phyloP scores from a whole-genome alignment of 805 yeast genomes.

The Starmerella vaccinii region DNA sequence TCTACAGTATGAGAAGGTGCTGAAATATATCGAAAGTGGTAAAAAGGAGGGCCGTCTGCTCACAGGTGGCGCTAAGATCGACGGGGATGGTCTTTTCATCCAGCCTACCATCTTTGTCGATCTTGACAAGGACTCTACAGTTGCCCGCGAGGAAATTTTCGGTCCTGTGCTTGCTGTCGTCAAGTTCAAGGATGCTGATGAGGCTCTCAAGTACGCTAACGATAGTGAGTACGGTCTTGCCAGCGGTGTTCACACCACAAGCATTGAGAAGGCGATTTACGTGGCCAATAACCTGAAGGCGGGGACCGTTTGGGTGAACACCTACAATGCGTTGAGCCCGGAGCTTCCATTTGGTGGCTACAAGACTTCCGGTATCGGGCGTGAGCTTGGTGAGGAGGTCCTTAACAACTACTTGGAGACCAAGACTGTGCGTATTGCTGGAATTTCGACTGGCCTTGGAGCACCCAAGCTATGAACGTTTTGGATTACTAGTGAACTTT shows the following conservation, averaged over 20 bases:
- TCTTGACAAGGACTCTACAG: slow-evolving; percentile 52
- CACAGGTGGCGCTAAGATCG: slow-evolving; percentile 57
- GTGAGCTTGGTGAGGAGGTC: slow-evolving; percentile 71
- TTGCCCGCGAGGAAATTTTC: slow-evolving; percentile 73
- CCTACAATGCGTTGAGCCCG: slow-evolving; percentile 54
- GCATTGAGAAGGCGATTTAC: slow-evolving; percentile 54
- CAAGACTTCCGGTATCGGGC: slow-evolving; percentile 68
- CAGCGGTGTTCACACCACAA: slow-evolving; percentile 65
- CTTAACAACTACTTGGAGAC: slow-evolving; percentile 60
- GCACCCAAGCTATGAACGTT: slow-evolving; percentile 11
- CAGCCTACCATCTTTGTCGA: slow-evolving; percentile 70
- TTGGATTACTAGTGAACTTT: too few species aligned
- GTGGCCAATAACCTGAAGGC: slow-evolving; percentile 52
- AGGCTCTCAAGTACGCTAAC: slow-evolving; percentile 60
- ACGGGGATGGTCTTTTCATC: slow-evolving; percentile 52
- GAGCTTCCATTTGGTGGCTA: slow-evolving; percentile 75
- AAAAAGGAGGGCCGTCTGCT: slow-evolving; percentile 65
- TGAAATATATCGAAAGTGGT: slow-evolving; percentile 66
- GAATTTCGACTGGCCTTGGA: slow-evolving; percentile 24
- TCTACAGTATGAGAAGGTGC: slow-evolving; percentile 63
- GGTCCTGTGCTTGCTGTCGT: slow-evolving; percentile 74
- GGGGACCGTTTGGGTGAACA: slow-evolving; percentile 62
- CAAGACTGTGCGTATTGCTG: slow-evolving; percentile 68
- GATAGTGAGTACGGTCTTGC: slow-evolving; percentile 70
- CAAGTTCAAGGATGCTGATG: slow-evolving; percentile 55